Percentiles rank a stretch among this genome's conserved stretches.
Conservation (phyloP, 2,329 filamentous ascomycete species). For the Simplicillium aogashimaense region DNA sequence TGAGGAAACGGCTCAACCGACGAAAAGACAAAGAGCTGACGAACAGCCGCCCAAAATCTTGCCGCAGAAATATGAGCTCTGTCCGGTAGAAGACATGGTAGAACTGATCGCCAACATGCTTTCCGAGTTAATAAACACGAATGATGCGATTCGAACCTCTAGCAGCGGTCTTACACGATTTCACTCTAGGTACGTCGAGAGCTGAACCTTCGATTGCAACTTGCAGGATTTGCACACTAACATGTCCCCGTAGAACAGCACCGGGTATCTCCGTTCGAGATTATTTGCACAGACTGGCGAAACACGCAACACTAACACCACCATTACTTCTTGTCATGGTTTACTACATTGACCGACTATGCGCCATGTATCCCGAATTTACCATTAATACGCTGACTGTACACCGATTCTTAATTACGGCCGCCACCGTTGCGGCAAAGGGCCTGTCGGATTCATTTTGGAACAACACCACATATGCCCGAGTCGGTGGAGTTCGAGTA, state of each 20-base stretch:
- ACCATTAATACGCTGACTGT: constrained; percentile 95
- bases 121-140: constrained; percentile 85
- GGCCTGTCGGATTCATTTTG: constrained; percentile 94
- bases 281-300: constrained; percentile 85
- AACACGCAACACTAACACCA: constrained; percentile 86
- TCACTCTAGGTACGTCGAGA: constrained; percentile 68
- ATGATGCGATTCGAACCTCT: constrained; percentile 68
- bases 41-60: constrained; percentile 45
- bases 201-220: no score
- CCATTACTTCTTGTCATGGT: constrained; percentile 97
- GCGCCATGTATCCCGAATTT: constrained; percentile 84
- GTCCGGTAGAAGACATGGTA: constrained; percentile 76
- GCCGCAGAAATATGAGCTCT: constrained; percentile 70
- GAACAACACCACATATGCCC: constrained; percentile 94
- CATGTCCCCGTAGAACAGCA: constrained; percentile 37
- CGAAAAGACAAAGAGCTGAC: constrained; percentile 46
- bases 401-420: constrained; percentile 92
- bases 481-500: constrained; percentile 85
- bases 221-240: constrained; percentile 1
- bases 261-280: constrained; percentile 91
- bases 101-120: constrained; percentile 91
- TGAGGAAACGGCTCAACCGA: constrained; percentile 14
- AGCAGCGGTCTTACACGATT: constrained; percentile 86
- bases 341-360: constrained; percentile 94
- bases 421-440: constrained; percentile 91